Evolutionary conservation across 257 asterid genomes (phyloP).

Genomic region (Plantago major): DNA sequence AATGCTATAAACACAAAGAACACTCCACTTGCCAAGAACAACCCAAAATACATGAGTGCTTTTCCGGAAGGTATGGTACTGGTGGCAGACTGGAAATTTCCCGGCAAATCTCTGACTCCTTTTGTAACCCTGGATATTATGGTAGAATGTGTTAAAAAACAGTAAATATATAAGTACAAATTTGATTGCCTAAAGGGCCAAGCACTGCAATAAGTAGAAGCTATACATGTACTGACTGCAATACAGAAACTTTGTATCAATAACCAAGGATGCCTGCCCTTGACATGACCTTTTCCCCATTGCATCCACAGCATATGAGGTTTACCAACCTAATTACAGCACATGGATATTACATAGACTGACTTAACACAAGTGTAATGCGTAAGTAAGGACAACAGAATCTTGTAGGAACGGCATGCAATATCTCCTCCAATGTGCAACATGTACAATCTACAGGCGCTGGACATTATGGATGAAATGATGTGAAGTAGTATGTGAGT

Average conservation of each 20-base stretch:
- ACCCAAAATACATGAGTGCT: conserved; percentile 81
- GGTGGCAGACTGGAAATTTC: conserved; percentile 94
- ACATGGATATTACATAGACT: no score
- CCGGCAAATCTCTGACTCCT: conserved; percentile 88
- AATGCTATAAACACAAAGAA: conserved; percentile 89
- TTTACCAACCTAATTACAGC: background rate
- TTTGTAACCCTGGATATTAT: conserved; percentile 58
- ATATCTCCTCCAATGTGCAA: background rate
- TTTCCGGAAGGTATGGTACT: conserved; percentile 88
- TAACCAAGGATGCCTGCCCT: conserved; percentile 5
- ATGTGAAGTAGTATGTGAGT: background rate
- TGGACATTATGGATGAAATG: background rate
- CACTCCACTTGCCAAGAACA: conserved; percentile 75
- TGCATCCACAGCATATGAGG: background rate
- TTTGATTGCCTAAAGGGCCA: conserved; percentile 2
- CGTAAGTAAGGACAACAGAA: background rate
- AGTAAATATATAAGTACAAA: background rate
- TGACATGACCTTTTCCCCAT: background rate
- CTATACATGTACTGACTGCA: conserved; percentile 4
- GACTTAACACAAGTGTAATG: background rate
- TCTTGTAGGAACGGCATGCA: background rate
- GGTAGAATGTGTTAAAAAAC: background rate
- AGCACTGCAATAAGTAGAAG: conserved; percentile 17
- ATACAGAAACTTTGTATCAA: conserved; percentile 6
- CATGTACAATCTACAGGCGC: background rate